Evolutionary conservation across 257 asterid genomes (phyloP), one percentile per base, ranked within the genome.

Genomic region (Salvia hispanica): DNA sequence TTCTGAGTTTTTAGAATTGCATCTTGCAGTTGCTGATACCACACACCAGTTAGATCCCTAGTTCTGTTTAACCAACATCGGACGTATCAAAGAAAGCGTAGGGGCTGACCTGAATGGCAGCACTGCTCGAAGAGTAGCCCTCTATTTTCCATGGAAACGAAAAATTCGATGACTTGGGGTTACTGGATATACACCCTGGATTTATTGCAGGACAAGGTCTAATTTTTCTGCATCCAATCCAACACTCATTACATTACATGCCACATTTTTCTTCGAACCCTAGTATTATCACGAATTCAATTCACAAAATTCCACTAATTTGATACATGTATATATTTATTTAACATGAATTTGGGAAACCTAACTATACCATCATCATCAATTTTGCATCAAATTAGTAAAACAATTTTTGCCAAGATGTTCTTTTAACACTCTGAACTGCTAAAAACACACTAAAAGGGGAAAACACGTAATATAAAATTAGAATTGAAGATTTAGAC

Each of bases 191-290:
- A 70, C 96, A 88, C 4, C 92, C 81, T 18, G 98, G 98, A 70
- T 92, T 92, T 16, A 92, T 82, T 8, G 98, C 85, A 39, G 98
- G 98, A 72, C 98, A 92, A 6, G 92, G 73, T 66, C 98, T 81
- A 68, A 92, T 88, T 83, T 90, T 92, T 48, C 97, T 89, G 88
- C 79, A 72, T 25, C 31, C 31, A 25, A 2, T 67, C 7, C 18
- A 25, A 37, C 60, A n/a, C 34, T 11, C 69, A 64, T 50, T 25
- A 25, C 31, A 45, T 6, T 14, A 58, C 28, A 21, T 56, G 15
- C 47, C 13, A 64, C 60, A 61, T 14, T 11, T 21, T 42, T 12
- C 42, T 54, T 52, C 31, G 45, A 74, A 34, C 14, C 14, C 11
- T 8, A 58, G 47, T 58, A 16, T 40, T 51, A 60, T 10, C 37